Percentiles rank a stretch among this genome's conserved stretches.
Conservation (phyloP, 345 rosid species). For the Aquilaria sinensis region DNA sequence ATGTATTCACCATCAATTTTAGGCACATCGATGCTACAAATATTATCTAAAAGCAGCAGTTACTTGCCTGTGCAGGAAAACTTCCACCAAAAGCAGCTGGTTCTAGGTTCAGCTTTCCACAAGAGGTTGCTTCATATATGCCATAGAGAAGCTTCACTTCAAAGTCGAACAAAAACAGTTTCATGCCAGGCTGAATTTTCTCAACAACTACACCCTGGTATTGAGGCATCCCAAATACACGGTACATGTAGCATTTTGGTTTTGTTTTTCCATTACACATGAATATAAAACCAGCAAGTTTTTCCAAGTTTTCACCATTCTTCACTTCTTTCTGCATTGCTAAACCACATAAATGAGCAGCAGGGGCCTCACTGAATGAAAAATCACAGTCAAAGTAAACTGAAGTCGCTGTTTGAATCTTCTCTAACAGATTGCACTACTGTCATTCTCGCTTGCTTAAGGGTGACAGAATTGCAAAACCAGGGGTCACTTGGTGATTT, state of each 20-base stretch:
- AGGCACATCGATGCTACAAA: too few relatives aligned
- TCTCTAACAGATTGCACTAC: too few relatives aligned
- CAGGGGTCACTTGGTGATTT: too few relatives aligned
- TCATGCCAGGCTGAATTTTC: conserved; percentile 40
- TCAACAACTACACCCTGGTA: conserved; percentile 20
- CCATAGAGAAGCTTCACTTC: conserved; percentile 47
- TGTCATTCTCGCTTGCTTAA: too few relatives aligned
- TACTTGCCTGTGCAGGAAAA: conserved; percentile 48
- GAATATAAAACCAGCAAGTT: conserved; percentile 43
- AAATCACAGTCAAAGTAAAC: too few relatives aligned
- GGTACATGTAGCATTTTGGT: conserved; percentile 35
- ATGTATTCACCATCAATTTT: too few relatives aligned
- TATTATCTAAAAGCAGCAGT: neutral
- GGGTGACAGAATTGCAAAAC: too few relatives aligned
- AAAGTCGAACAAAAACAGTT: conserved; percentile 47
- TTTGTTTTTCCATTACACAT: conserved; percentile 45
- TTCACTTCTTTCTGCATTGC: conserved; percentile 1
- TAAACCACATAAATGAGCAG: conserved; percentile 8
- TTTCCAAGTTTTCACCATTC: conserved; percentile 4
- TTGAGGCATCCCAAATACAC: conserved; percentile 36
- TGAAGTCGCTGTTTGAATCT: too few relatives aligned
- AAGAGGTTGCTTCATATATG: conserved; percentile 34
- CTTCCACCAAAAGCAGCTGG: conserved; percentile 39
- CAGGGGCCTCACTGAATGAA: neutral
- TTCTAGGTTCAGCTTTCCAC: conserved; percentile 39